These are phyloP conservation scores for Astrocystis sublimbata DNA, from an alignment of 495 filamentous ascomycete species.

Conservation along the genomic window DNA sequence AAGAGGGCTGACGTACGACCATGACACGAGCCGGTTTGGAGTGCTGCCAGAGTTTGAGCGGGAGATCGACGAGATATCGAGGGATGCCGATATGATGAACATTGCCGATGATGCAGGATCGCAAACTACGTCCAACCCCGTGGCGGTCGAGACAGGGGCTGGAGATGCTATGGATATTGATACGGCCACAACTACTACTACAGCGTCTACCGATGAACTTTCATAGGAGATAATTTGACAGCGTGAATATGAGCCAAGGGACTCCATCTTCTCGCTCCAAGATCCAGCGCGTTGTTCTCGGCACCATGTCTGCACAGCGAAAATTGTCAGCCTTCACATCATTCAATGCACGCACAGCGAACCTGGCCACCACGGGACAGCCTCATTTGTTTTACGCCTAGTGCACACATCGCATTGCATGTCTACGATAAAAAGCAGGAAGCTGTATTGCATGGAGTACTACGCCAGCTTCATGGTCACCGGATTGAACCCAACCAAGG, in stretches of 20 bases:
- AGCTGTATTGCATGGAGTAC: background rate
- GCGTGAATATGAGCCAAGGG: too few relatives aligned
- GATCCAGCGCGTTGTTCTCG: background rate
- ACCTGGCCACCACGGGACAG: too few relatives aligned
- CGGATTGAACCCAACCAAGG: background rate
- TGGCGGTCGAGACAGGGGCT: background rate
- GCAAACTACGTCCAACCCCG: background rate
- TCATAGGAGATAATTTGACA: background rate
- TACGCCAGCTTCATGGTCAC: background rate
- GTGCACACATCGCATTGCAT: background rate
- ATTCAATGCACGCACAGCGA: too few relatives aligned
- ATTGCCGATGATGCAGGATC: slow-evolving; percentile 18
- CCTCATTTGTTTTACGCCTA: background rate
- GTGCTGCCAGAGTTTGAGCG: slow-evolving; percentile 27
- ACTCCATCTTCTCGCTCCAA: background rate
- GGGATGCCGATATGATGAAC: slow-evolving; percentile 23
- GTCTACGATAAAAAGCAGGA: background rate
- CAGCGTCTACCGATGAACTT: slow-evolving; percentile 22
- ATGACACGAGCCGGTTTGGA: slow-evolving; percentile 33
- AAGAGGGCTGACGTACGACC: slow-evolving; percentile 41
- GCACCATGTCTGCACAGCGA: too few relatives aligned
- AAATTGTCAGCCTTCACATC: too few relatives aligned
- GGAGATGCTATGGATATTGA: slow-evolving; percentile 33
- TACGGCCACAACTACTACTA: slow-evolving; percentile 13
- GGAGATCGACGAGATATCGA: slow-evolving; percentile 23